Evolutionary conservation across 2,329 filamentous ascomycete species (phyloP), one percentile per base, ranked within the genome.

Genomic region (Paecilomyces fulvus): DNA sequence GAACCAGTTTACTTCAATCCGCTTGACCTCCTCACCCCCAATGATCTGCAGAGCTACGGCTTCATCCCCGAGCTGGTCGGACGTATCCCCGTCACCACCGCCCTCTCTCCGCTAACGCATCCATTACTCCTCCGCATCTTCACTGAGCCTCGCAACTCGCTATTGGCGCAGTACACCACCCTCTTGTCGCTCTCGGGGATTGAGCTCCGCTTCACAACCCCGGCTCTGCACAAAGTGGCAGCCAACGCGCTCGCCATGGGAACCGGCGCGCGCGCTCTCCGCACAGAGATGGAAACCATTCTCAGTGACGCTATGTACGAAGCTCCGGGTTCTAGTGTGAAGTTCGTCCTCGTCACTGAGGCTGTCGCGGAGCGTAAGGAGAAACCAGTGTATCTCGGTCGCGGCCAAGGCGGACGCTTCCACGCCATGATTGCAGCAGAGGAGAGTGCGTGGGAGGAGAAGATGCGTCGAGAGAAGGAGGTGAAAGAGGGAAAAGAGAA

Each of bases 31-130:
- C 82, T 88, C 25, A 88, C 84, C 3, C 88, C 90, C 1, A 78
- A 83, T 10, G 88, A 95, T 65, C 77, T 95, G 1, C 90, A 95
- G 71, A 83, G 81, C 49, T 96, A 91, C 66, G 92, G 92, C 12
- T 90, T 96, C 68, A 96, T 96, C 55, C 92, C 92, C 0, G 92
- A 96, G 73, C 80, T 96, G n/a, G 88, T 97, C 54, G 94, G 94
- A n/a, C 88, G 94, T 17, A 85, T 99, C 51, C 92, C 95, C 54
- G 90, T 96, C 57, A 88, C 91, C 52, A 91, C 90, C 59, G 89
- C 94, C 0, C 82, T 99, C 0, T 87, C 89, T 12, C 86, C 90
- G 0, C 80, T 99, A 0, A 81, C 82, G 55, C 79, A 84, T 60
- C 75, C 80, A 17, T 76, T 84, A 58, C 83, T 99, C 11, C 84